These are phyloP conservation scores for Aspergillus ellipticus DNA, from an alignment of 495 filamentous ascomycete species.

Conservation along the genomic window DNA sequence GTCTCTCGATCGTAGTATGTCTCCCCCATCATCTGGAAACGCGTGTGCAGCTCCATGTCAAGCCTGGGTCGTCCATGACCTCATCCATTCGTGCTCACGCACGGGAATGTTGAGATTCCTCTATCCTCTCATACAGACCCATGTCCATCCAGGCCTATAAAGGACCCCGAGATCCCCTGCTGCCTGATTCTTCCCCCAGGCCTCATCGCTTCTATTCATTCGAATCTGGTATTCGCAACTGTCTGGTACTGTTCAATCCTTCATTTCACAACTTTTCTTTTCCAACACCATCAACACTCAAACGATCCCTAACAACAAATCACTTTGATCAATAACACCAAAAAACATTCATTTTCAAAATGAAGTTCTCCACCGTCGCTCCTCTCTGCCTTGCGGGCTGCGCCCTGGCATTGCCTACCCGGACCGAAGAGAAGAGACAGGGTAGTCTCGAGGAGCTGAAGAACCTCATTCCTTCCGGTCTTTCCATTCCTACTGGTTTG, in stretches of 20 bases:
- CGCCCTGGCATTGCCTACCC: slow-evolving; percentile 6
- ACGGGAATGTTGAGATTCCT: background rate
- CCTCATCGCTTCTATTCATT: background rate
- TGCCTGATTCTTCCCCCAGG: background rate
- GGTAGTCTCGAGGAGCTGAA: background rate
- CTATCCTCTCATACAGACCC: background rate
- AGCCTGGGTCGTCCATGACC: background rate
- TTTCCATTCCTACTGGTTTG: background rate
- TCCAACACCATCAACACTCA: background rate
- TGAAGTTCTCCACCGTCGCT: slow-evolving; percentile 5
- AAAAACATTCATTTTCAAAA: background rate
- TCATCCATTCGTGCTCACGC: background rate
- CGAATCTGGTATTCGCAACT: background rate
- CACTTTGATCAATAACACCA: no score
- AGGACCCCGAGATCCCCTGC: slow-evolving; percentile 23
- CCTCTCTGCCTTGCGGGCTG: slow-evolving; percentile 7
- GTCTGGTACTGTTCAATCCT: background rate
- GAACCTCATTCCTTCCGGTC: background rate
- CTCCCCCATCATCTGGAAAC: background rate
- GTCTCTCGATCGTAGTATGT: background rate
- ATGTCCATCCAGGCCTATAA: slow-evolving; percentile 15
- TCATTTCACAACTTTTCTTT: background rate
- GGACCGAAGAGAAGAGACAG: background rate
- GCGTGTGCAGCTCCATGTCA: background rate
- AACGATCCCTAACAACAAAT: no score